Percentiles rank a stretch among this genome's conserved stretches.
Conservation (phyloP, 306 rosid genomes). For the Quercus rubra region DNA sequence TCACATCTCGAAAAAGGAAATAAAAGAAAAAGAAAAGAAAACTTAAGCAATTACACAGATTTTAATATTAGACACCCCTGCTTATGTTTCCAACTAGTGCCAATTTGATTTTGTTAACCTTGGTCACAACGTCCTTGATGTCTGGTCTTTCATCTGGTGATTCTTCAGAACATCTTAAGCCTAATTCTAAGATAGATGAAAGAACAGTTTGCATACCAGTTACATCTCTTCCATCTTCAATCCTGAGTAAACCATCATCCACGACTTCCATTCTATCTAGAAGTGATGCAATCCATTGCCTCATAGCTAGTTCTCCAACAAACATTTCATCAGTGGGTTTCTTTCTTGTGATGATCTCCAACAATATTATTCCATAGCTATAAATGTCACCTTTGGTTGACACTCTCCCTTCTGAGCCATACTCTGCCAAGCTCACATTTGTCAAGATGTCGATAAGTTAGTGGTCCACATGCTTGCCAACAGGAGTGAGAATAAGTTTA, state of each 20-base stretch:
- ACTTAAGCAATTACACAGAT: too few species aligned
- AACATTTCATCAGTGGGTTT: too few species aligned
- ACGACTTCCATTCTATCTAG: background rate
- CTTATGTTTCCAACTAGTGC: background rate
- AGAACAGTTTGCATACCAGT: background rate
- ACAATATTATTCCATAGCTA: background rate
- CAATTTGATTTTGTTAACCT: background rate
- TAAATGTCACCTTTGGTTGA: too few species aligned
- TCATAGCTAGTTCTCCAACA: too few species aligned
- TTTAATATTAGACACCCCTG: background rate
- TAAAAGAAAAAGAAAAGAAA: rapidly evolving
- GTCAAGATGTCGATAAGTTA: too few species aligned
- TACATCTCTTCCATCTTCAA: background rate
- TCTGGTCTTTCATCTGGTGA: background rate
- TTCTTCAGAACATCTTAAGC: background rate
- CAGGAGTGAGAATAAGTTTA: too few species aligned
- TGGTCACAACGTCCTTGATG: background rate
- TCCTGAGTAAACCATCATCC: background rate
- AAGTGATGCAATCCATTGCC: too few species aligned
- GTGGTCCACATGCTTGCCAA: too few species aligned
- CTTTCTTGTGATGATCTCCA: background rate
- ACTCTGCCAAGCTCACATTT: too few species aligned
- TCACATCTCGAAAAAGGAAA: too few species aligned
- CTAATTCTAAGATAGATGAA: background rate
- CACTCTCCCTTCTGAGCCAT: too few species aligned